These are phyloP conservation scores for Wallacemonas sp. DNA, from an alignment of 208 protist genomes.

Conservation along the genomic window DNA sequence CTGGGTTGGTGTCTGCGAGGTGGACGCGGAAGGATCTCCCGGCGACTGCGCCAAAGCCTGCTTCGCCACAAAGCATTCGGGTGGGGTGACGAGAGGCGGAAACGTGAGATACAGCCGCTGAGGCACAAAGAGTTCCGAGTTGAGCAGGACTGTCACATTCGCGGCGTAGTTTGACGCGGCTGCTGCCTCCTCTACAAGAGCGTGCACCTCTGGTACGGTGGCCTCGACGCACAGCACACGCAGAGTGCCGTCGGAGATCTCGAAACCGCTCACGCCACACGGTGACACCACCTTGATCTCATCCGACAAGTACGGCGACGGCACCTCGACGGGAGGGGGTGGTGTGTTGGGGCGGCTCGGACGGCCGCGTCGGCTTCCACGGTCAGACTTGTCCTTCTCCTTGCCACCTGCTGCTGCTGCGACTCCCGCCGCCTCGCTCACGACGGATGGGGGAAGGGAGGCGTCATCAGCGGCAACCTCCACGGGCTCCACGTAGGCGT, in stretches of 20 bases:
- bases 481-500: constrained; percentile 22
- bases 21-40: neutral
- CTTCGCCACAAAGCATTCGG: constrained; percentile 14
- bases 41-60: neutral
- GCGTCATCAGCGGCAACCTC: neutral
- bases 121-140: constrained; percentile 79
- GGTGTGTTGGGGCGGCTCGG: constrained; percentile 14
- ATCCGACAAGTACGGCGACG: constrained; percentile 42
- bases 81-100: constrained; percentile 78
- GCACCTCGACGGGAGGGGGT: neutral
- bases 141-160: constrained; percentile 61
- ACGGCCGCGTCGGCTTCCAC: constrained; percentile 7
- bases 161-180: constrained; percentile 20
- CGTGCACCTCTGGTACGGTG: constrained; percentile 68
- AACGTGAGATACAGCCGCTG: constrained; percentile 63
- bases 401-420: neutral
- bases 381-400: constrained; percentile 16
- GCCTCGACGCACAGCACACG: constrained; percentile 82
- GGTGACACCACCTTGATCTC: constrained; percentile 70
- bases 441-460: neutral
- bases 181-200: constrained; percentile 34
- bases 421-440: neutral
- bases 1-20: neutral
- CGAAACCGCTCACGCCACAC: constrained; percentile 82
- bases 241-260: constrained; percentile 75